Conservation (phyloP, 805 yeast genomes). For the Komagataella pastoris region DNA sequence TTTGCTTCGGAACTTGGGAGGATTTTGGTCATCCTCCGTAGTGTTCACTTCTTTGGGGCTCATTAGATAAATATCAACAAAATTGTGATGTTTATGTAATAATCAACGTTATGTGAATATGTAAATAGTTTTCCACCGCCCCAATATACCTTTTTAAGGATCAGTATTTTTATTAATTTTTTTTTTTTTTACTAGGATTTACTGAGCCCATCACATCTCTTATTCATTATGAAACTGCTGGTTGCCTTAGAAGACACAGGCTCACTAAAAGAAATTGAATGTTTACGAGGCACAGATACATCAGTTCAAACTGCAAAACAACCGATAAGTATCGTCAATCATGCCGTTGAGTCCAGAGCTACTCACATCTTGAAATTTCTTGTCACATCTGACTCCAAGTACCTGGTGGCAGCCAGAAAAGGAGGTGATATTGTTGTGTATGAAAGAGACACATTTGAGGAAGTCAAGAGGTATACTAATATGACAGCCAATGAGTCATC, state of each 20-base stretch:
- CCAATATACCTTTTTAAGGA: background rate
- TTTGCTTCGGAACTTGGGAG: conserved; percentile 13
- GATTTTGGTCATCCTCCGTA: background rate
- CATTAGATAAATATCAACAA: background rate
- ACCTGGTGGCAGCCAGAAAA: conserved; percentile 26
- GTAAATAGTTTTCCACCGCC: background rate
- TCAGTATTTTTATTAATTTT: background rate
- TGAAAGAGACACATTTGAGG: conserved; percentile 13
- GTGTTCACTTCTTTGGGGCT: background rate
- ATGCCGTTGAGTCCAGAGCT: conserved; percentile 15
- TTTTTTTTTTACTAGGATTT: conserved; percentile 1
- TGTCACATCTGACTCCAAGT: conserved; percentile 15
- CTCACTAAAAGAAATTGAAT: conserved; percentile 47
- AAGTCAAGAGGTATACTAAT: conserved; percentile 6
- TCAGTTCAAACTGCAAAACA: conserved; percentile 53
- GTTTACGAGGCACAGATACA: conserved; percentile 65
- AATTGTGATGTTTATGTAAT: background rate
- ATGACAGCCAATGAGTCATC: conserved; percentile 14
- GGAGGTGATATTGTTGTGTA: conserved; percentile 30
- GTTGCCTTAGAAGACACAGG: conserved; percentile 61
- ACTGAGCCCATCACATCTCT: background rate
- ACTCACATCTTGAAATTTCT: conserved; percentile 23
- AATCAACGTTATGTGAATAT: background rate
- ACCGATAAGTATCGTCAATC: conserved; percentile 36
- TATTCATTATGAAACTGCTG: conserved; percentile 34